Evolutionary conservation across 352 stramenopile genomes (phyloP).

Genomic region (Pythium vanterpoolii): DNA sequence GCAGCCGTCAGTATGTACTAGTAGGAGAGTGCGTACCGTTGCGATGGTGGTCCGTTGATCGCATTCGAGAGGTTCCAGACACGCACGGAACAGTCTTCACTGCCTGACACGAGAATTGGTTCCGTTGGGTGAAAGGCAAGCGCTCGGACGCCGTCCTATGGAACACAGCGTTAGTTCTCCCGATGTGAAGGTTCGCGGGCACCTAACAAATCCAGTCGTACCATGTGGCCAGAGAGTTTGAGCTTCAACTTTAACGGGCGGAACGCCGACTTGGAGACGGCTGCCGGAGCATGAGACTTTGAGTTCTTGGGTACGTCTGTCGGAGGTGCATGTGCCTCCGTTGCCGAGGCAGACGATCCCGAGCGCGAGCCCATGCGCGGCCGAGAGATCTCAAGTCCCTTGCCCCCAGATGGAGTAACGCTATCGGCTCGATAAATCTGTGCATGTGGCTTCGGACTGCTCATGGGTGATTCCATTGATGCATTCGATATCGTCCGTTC

Average conservation of each 20-base stretch:
- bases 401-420: slow-evolving; percentile 31
- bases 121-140: slow-evolving; percentile 82
- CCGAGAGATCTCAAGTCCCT: slow-evolving; percentile 76
- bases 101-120: slow-evolving; percentile 75
- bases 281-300: slow-evolving; percentile 44
- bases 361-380: slow-evolving; percentile 69
- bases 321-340: neutral
- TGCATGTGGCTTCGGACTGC: slow-evolving; percentile 23
- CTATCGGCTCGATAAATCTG: slow-evolving; percentile 71
- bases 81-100: slow-evolving; percentile 83
- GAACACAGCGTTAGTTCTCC: neutral
- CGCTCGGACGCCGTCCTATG: slow-evolving; percentile 70
- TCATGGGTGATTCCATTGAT: slow-evolving; percentile 28
- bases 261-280: slow-evolving; percentile 63
- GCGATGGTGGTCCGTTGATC: slow-evolving; percentile 55
- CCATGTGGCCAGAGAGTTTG: slow-evolving; percentile 82
- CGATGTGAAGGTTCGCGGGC: neutral
- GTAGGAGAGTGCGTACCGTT: slow-evolving; percentile 31
- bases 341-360: slow-evolving; percentile 1
- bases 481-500: slow-evolving; percentile 57
- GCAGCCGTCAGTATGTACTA: neutral
- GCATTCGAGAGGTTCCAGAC: slow-evolving; percentile 77
- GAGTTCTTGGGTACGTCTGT: slow-evolving; percentile 33
- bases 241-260: slow-evolving; percentile 81
- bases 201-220: slow-evolving; percentile 21